These are phyloP conservation scores for Crithidia acanthocephali DNA, from an alignment of 208 protist species.

Conservation along the genomic window DNA sequence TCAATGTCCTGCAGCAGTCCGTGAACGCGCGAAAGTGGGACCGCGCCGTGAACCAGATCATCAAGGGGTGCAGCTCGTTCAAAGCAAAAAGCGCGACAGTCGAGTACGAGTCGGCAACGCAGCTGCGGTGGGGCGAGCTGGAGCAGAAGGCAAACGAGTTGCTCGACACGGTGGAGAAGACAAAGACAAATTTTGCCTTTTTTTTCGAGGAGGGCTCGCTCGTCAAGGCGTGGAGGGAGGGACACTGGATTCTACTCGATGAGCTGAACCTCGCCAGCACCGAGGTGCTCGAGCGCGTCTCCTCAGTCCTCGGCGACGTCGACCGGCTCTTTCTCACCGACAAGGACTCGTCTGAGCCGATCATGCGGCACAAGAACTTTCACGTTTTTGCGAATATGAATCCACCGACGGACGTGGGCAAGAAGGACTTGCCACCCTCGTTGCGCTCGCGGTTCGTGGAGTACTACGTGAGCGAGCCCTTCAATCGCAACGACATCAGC, in stretches of 20 bases:
- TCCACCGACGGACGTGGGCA: conserved; percentile 99
- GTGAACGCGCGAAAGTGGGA: conserved; percentile 74
- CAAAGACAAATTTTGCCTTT: conserved; percentile 96
- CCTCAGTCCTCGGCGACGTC: conserved; percentile 94
- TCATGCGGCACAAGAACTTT: conserved; percentile 97
- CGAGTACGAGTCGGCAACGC: conserved; percentile 19
- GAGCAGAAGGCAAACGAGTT: conserved; percentile 49
- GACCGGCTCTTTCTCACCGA: conserved; percentile 87
- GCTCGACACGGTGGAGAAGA: conserved; percentile 58
- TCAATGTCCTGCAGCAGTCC: conserved; percentile 64
- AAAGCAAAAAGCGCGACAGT: conserved; percentile 54
- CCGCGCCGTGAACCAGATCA: conserved; percentile 62
- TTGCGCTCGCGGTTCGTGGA: conserved; percentile 98
- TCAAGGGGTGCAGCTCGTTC: conserved; percentile 80
- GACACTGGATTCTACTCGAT: conserved; percentile 99
- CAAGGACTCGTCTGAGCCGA: conserved; percentile 61
- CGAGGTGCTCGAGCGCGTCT: conserved; percentile 97
- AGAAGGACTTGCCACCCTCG: conserved; percentile 97
- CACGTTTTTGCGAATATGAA: conserved; percentile 99
- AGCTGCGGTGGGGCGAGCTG: conserved; percentile 65
- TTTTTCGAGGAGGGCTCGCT: conserved; percentile 98
- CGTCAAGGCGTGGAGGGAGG: conserved; percentile 95
- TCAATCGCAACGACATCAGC: conserved; percentile 94
- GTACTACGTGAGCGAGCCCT: conserved; percentile 98
- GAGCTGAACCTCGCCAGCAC: conserved; percentile 99